These are phyloP conservation scores for Yarrowia phangngaensis DNA, from an alignment of 805 yeast species.

Conservation along the genomic window DNA sequence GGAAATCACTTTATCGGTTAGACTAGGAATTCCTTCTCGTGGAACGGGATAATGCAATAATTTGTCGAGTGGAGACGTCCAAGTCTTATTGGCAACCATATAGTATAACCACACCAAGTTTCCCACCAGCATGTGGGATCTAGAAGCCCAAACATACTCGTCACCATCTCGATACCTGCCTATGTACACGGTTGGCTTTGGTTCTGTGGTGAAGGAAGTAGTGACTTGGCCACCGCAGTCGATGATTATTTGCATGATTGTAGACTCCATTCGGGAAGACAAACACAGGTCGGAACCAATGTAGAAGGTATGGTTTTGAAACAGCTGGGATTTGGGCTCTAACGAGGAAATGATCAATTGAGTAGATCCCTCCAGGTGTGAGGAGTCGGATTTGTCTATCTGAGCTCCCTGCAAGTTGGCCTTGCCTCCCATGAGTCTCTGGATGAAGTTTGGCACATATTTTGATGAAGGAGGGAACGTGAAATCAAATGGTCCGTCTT, in stretches of 20 bases:
- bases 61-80: conserved; percentile 53
- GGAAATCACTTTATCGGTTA: conserved; percentile 55
- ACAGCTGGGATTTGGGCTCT: conserved; percentile 30
- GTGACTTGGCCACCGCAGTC: conserved; percentile 54
- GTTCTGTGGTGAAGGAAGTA: conserved; percentile 30
- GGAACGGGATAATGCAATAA: conserved; percentile 71
- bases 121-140: conserved; percentile 49
- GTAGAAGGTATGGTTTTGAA: conserved; percentile 48
- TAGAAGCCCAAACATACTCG: conserved; percentile 49
- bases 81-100: conserved; percentile 53
- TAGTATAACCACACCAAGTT: conserved; percentile 73
- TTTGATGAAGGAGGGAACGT: conserved; percentile 17
- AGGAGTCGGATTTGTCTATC: conserved; percentile 9
- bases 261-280: conserved; percentile 43
- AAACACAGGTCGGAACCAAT: conserved; percentile 55
- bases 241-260: conserved; percentile 47
- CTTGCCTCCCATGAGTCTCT: conserved; percentile 10
- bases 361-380: conserved; percentile 10
- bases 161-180: conserved; percentile 62
- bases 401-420: conserved; percentile 15
- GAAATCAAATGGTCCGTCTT: conserved; percentile 16
- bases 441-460: conserved; percentile 19
- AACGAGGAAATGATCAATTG: conserved; percentile 22
- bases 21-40: conserved; percentile 49
- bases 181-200: conserved; percentile 49